Conservation (phyloP, 805 yeast species). For the Cyberlindnera lachancei region DNA sequence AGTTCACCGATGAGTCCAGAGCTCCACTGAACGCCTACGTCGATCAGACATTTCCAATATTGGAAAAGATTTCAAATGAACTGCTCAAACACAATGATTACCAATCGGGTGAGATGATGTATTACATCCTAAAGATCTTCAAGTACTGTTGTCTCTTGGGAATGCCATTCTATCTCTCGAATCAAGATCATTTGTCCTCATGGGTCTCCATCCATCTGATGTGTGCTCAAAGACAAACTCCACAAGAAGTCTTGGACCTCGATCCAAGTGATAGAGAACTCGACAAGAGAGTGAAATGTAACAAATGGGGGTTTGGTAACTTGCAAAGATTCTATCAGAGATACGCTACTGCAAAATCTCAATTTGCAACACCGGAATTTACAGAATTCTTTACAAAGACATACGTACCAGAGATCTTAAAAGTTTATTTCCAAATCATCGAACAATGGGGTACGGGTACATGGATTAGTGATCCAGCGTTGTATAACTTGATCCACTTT, state of each 20-base stretch:
- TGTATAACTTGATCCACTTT: conserved; percentile 62
- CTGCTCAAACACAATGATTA: conserved; percentile 25
- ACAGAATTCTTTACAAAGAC: conserved; percentile 43
- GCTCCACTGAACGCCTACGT: conserved; percentile 41
- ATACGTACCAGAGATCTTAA: conserved; percentile 65
- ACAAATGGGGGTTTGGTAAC: conserved; percentile 86
- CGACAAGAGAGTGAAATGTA: conserved; percentile 56
- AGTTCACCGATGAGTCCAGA: conserved; percentile 45
- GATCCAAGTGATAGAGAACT: conserved; percentile 40
- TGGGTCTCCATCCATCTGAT: conserved; percentile 68
- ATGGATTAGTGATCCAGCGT: conserved; percentile 62
- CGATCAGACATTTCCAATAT: conserved; percentile 44
- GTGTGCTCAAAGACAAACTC: conserved; percentile 47
- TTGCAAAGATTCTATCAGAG: conserved; percentile 61
- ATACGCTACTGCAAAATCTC: conserved; percentile 32
- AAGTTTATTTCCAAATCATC: conserved; percentile 46
- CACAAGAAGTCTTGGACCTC: conserved; percentile 39
- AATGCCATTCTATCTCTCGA: conserved; percentile 44
- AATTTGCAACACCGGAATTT: conserved; percentile 41
- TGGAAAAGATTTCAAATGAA: conserved; percentile 43
- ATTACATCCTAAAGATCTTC: conserved; percentile 57
- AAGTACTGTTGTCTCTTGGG: conserved; percentile 55
- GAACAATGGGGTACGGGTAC: conserved; percentile 31
- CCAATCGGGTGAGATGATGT: conserved; percentile 40
- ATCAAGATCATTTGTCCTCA: conserved; percentile 30